Evolutionary conservation across 106 monocot species (phyloP), one percentile per base, ranked within the genome.

Genomic region (Dendrobium catenatum): DNA sequence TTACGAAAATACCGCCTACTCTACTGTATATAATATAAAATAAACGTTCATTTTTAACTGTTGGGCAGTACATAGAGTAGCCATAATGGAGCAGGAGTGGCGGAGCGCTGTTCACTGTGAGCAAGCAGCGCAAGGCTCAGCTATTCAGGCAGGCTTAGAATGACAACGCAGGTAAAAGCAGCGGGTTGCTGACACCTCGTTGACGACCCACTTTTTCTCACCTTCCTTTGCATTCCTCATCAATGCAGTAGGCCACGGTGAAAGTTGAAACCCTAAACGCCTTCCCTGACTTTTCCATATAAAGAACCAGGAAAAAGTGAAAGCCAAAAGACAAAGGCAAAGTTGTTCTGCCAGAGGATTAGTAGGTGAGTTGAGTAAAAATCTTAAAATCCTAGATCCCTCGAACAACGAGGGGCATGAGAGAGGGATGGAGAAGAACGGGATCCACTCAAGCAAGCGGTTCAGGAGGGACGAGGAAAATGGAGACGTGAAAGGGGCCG

Each of bases 201-300:
- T 9, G 7, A 72, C 40, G 15, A 17, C 72, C 33, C 72, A 16
- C 72, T 72, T 72, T 72, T 72, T 72, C 68, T 72, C 40, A 40
- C 72, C 29, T 40, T 72, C 33, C 72, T 37, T 29, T 4, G 72
- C 7, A 17, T 27, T 29, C 72, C 72, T 40, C 72, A 72, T 75
- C 74, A 75, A 75, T 75, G 74, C 42, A 75, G 44, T 42, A 42
- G 74, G 74, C 44, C 41, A 44, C 74, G 74, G 74, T 75, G 43
- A 75, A 72, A 66, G 64, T 66, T 66, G 64, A 66, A 72, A 33
- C 72, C 72, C 72, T 72, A 72, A 72, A 72, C 29, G 9, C 33
- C 29, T 40, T 24, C 6, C 19, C 74, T 11, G 19, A 26, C n/a
- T 75, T 75, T 44, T 20, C 43, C 74, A 75, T 75, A 75, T 75